phyloP scores from a whole-genome alignment of 257 asterid genomes.

The Solanum medicagineum region DNA sequence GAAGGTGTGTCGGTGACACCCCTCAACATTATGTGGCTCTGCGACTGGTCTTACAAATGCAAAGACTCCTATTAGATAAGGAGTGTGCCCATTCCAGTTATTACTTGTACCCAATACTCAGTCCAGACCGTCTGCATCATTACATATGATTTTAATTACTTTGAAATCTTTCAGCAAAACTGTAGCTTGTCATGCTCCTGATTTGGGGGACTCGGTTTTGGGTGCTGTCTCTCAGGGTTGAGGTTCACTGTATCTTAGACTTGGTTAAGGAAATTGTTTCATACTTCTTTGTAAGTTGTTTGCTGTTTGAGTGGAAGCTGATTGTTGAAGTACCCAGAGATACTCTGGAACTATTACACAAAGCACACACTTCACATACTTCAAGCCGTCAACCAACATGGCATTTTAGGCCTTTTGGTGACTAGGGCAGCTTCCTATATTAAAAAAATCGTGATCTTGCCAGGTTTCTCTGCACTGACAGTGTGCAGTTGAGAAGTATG shows the following conservation, averaged over 20 bases:
- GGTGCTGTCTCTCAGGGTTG: not conserved
- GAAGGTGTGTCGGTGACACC: too few species aligned
- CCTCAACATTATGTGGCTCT: too few species aligned
- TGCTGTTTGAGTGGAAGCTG: constrained; percentile 42
- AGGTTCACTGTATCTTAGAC: not conserved
- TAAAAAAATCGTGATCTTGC: constrained; percentile 52
- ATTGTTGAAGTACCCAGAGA: constrained; percentile 4
- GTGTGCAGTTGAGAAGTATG: constrained; percentile 99
- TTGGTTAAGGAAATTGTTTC: not conserved
- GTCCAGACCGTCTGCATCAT: not conserved
- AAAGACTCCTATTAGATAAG: not conserved
- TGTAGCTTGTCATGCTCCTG: not conserved
- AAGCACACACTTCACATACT: constrained; percentile 19
- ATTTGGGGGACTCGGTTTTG: not conserved
- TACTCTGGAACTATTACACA: not conserved
- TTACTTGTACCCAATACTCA: not conserved
- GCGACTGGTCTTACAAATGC: not conserved
- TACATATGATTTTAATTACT: not conserved
- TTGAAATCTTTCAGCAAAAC: not conserved
- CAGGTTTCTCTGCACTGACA: constrained; percentile 99
- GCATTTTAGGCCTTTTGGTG: constrained; percentile 36
- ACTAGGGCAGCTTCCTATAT: constrained; percentile 62
- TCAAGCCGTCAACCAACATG: constrained; percentile 18
- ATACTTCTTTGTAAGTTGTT: not conserved
- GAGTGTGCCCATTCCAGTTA: not conserved